Conservation (phyloP, 2,329 filamentous ascomycete genomes). For the Exophiala aquamarina region DNA sequence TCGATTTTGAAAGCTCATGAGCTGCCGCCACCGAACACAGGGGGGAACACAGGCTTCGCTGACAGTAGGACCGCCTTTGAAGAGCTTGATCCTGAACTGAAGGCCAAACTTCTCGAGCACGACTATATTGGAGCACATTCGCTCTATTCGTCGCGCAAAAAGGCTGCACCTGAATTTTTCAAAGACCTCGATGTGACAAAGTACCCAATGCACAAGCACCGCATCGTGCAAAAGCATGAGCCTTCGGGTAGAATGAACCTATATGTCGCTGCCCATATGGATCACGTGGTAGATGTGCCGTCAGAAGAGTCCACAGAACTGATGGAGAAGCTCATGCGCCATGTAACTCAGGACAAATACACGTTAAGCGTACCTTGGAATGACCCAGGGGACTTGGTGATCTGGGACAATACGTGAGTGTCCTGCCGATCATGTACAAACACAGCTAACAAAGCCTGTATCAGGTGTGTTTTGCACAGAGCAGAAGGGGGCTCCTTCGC, state of each 20-base stretch:
- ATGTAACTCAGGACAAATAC: conserved; percentile 51
- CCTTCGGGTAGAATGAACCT: conserved; percentile 53
- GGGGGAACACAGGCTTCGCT: conserved; percentile 56
- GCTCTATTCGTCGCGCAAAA: conserved; percentile 54
- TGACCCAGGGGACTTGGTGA: conserved; percentile 50
- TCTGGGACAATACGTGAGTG: conserved; percentile 57
- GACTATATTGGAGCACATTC: conserved; percentile 52
- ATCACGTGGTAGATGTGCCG: conserved; percentile 50
- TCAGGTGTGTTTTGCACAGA: conserved; percentile 55
- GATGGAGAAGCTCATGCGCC: conserved; percentile 39
- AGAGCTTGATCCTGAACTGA: conserved; percentile 41
- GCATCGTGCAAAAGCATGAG: conserved; percentile 53
- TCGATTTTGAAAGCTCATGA: conserved; percentile 52
- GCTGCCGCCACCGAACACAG: conserved; percentile 49
- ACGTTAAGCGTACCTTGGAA: conserved; percentile 50
- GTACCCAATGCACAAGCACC: conserved; percentile 46
- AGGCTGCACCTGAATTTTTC: conserved; percentile 53
- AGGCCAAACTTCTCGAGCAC: conserved; percentile 37
- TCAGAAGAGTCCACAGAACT: conserved; percentile 37
- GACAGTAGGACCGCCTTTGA: conserved; percentile 55
- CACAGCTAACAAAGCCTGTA: neutral
- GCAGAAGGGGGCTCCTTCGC: conserved; percentile 50
- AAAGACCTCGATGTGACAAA: conserved; percentile 42
- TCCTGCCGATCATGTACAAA: conserved; percentile 1
- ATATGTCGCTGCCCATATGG: conserved; percentile 54